Conservation (phyloP, 495 filamentous ascomycete species). For the Podospora australis region DNA sequence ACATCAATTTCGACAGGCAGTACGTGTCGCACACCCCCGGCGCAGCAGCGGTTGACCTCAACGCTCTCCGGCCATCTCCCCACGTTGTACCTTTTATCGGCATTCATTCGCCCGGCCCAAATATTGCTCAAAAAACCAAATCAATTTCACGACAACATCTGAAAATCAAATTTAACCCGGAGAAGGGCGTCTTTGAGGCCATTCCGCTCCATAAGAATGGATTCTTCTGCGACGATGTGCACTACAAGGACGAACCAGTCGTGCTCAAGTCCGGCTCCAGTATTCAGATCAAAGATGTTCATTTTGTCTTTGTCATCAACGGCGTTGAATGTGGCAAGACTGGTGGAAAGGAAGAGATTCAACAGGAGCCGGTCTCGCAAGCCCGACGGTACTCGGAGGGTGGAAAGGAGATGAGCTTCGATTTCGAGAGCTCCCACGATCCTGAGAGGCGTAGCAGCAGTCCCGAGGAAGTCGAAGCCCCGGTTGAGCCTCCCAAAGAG, state of each 20-base stretch:
- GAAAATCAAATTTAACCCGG: slow-evolving; percentile 73
- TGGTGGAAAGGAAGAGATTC: slow-evolving; percentile 49
- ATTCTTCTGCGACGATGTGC: slow-evolving; percentile 72
- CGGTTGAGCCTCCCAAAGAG: slow-evolving; percentile 6
- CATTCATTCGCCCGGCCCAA: slow-evolving; percentile 64
- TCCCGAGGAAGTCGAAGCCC: slow-evolving; percentile 32
- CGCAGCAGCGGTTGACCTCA: slow-evolving; percentile 45
- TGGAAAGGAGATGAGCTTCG: slow-evolving; percentile 58
- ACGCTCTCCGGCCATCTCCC: slow-evolving; percentile 47
- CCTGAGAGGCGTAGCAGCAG: slow-evolving; percentile 47
- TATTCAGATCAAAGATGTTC: slow-evolving; percentile 74
- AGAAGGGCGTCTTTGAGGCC: slow-evolving; percentile 68
- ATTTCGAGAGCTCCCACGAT: slow-evolving; percentile 55
- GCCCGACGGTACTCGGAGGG: slow-evolving; percentile 42
- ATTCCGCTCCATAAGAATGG: slow-evolving; percentile 79
- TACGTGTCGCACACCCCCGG: slow-evolving; percentile 45
- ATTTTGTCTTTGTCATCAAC: slow-evolving; percentile 67
- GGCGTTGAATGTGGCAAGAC: slow-evolving; percentile 64
- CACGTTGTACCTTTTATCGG: slow-evolving; percentile 68
- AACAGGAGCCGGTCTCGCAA: slow-evolving; percentile 31
- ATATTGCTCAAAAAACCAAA: slow-evolving; percentile 54
- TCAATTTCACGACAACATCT: slow-evolving; percentile 84
- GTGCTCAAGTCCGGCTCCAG: slow-evolving; percentile 64
- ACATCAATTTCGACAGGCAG: slow-evolving; percentile 37
- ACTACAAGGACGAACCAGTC: slow-evolving; percentile 55